Base-by-base conservation (phyloP, 352 stramenopile genomes). In the Plasmopara viticola region DNA sequence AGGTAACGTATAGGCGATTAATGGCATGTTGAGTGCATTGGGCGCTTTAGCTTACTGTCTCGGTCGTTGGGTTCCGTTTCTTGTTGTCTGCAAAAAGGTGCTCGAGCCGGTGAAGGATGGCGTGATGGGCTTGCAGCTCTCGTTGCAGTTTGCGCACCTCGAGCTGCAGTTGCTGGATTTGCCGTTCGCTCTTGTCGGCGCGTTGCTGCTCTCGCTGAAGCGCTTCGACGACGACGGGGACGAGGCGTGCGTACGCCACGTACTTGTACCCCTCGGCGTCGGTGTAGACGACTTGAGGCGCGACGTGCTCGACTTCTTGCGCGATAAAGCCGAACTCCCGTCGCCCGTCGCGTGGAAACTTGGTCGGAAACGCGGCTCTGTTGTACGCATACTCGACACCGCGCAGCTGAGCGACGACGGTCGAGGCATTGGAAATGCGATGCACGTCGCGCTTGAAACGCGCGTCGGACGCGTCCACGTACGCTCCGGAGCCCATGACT, bases 401-500 rank as follows among this genome's bases (percentile, higher is more conserved):
- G n/a, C 78, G 41, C 2, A 96, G 59, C 29, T 70, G 46, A 8
- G 61, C 44, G 12, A 91, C 43, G 6, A 80, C 66, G 17, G 74
- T 51, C 3, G 85, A 56, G 0, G 76, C 66, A 35, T 84, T 62
- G 17, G 8, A 29, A n/a, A 87, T 77, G 5, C 66, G 48, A 15
- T 63, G 56, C 15, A 96, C 59, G 40, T 91, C 68, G 7, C 43
- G 48, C 66, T 97, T 97, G 58, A 96, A 94, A n/a, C 88, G 77
- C 49, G 50, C 66, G 50, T 97, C 88, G 0, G 83, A 95, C n/a
- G 89, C 74, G 51, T 97, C 88, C 8, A 96, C 77, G 51, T 97
- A 97, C 1, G 88, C 86, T 6, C 88, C 88, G 2, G 84, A 94
- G 30, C 86, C 87, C 68, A 97, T 90, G 15, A 97, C 87, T 50